Percentiles rank a stretch among this genome's conserved stretches.
These are phyloP conservation scores for Plectosphaerella plurivora DNA, from an alignment of 2,329 filamentous ascomycete genomes.

Conservation along the genomic window DNA sequence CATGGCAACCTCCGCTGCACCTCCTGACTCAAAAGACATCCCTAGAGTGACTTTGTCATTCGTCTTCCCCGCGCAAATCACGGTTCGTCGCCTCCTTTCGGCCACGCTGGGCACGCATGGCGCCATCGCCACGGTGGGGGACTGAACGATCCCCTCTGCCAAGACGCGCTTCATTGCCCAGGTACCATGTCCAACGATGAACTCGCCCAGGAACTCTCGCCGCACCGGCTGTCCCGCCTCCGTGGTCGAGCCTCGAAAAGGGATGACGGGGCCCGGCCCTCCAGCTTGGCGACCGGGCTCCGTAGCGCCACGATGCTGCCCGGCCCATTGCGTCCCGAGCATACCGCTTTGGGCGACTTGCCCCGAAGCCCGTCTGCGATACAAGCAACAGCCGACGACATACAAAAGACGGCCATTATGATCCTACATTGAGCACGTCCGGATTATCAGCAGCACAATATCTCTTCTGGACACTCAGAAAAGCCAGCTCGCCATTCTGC, in stretches of 20 bases:
- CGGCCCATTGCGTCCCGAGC: background rate
- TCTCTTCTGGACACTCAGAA: background rate
- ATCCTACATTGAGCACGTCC: background rate
- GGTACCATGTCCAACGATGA: too few relatives aligned
- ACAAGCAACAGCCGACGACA: background rate
- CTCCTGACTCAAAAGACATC: too few relatives aligned
- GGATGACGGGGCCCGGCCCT: background rate
- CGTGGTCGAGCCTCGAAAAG: background rate
- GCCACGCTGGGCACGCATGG: too few relatives aligned
- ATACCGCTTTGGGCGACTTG: background rate
- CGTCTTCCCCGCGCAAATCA: too few relatives aligned
- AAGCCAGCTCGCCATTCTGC: background rate
- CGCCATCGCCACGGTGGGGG: too few relatives aligned
- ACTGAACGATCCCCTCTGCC: too few relatives aligned
- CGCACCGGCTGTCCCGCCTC: background rate
- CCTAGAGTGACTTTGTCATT: too few relatives aligned
- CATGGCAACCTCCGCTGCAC: too few relatives aligned
- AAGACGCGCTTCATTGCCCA: too few relatives aligned
- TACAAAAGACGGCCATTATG: background rate
- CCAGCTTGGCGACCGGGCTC: background rate
- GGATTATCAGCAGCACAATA: background rate
- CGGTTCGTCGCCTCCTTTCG: too few relatives aligned
- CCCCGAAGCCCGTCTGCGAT: background rate
- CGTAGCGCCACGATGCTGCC: background rate
- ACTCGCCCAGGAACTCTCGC: too few relatives aligned